These are phyloP conservation scores for Talaromyces liani DNA, from an alignment of 495 filamentous ascomycete species.

Conservation along the genomic window DNA sequence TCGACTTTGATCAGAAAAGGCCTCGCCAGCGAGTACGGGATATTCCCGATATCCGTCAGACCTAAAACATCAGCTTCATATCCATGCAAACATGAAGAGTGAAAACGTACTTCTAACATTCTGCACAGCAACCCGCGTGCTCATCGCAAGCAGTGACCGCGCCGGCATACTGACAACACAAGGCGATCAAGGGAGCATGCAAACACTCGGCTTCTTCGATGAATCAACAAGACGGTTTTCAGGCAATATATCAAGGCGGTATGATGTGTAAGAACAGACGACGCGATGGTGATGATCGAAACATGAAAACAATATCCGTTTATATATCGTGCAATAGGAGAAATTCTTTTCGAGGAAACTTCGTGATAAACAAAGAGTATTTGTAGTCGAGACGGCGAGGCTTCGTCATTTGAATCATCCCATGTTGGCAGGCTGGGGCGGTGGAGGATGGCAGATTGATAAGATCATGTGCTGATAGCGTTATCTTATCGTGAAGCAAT, in stretches of 20 bases:
- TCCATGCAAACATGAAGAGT: background rate
- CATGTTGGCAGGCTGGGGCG: background rate
- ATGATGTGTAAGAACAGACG: background rate
- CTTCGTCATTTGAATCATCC: background rate
- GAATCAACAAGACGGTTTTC: background rate
- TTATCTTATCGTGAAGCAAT: background rate
- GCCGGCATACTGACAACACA: conserved; percentile 28
- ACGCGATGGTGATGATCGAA: background rate
- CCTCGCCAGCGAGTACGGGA: conserved; percentile 53
- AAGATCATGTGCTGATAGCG: background rate
- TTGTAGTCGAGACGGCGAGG: background rate
- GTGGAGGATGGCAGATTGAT: background rate
- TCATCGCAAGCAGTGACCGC: conserved; percentile 33
- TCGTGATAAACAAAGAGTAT: background rate
- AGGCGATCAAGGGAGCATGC: background rate
- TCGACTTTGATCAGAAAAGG: conserved; percentile 56
- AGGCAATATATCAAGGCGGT: background rate
- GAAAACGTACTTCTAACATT: conserved; percentile 33
- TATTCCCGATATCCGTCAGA: conserved; percentile 55
- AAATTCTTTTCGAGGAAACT: background rate
- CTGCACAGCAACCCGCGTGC: conserved; percentile 36
- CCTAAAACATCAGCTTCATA: conserved; percentile 19
- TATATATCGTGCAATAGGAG: background rate
- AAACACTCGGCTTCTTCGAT: background rate
- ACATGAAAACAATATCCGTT: background rate